These are phyloP conservation scores for Aspergillus tubingensis DNA, from an alignment of 2,329 filamentous ascomycete genomes.

Conservation along the genomic window DNA sequence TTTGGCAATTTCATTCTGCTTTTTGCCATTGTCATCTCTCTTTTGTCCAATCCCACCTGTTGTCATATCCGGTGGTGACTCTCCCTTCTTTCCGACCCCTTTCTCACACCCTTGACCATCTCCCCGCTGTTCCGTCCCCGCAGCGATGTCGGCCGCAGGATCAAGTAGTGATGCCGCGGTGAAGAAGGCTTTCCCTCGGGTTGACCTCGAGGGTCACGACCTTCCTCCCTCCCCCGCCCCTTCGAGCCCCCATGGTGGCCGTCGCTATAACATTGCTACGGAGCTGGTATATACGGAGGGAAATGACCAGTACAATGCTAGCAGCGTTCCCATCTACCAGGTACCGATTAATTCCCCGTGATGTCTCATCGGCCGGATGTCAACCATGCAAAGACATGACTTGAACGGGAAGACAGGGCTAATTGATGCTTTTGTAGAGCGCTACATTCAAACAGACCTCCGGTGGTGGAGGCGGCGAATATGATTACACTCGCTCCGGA, in stretches of 20 bases:
- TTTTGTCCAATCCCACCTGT: neutral
- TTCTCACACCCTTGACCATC: constrained; percentile 13
- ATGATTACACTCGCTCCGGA: constrained; percentile 97
- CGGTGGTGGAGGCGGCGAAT: constrained; percentile 78
- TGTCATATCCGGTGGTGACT: neutral
- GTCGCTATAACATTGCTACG: constrained; percentile 90
- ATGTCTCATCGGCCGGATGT: neutral
- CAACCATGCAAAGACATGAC: neutral
- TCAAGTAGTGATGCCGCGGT: constrained; percentile 32
- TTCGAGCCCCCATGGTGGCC: constrained; percentile 81
- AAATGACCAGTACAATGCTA: constrained; percentile 95
- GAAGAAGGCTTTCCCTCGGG: constrained; percentile 58
- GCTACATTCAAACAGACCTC: constrained; percentile 96
- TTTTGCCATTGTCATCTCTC: constrained; percentile 4
- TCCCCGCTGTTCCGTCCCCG: constrained; percentile 31
- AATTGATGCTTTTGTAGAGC: constrained; percentile 53
- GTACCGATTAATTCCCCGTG: constrained; percentile 38
- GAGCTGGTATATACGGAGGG: constrained; percentile 95
- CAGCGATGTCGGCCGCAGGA: constrained; percentile 45
- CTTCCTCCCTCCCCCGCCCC: constrained; percentile 90
- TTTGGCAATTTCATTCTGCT: constrained; percentile 2
- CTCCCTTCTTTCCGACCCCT: neutral
- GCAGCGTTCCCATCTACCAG: constrained; percentile 96
- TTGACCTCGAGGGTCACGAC: constrained; percentile 81
- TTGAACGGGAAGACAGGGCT: neutral